These are phyloP conservation scores for Prunus padus DNA, from an alignment of 306 rosid species.

Conservation along the genomic window DNA sequence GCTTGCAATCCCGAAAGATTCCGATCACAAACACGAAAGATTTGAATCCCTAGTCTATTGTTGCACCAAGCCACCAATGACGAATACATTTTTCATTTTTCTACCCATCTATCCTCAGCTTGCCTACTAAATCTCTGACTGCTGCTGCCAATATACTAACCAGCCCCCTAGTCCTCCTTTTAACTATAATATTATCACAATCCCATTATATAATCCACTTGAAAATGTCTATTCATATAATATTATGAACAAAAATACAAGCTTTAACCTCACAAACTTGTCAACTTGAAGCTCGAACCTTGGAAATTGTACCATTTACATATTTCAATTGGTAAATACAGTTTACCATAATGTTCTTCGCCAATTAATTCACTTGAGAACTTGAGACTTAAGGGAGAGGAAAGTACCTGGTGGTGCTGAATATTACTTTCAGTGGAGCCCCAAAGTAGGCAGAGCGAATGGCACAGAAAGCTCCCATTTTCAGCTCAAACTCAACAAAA, in stretches of 20 bases:
- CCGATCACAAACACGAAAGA: neutral
- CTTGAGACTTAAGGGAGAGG: neutral
- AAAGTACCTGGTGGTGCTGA: constrained; percentile 28
- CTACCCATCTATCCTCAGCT: neutral
- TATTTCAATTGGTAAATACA: neutral
- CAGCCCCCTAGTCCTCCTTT: neutral
- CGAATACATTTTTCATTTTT: neutral
- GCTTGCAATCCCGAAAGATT: neutral
- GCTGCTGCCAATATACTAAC: neutral
- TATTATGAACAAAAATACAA: neutral
- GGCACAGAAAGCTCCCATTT: constrained; percentile 30
- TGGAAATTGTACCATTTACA: constrained; percentile 8
- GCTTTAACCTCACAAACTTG: constrained; percentile 14
- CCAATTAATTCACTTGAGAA: too few species aligned
- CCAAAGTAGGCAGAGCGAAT: constrained; percentile 16
- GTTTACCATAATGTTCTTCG: too few species aligned
- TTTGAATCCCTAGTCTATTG: neutral
- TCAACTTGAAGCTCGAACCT: constrained; percentile 7
- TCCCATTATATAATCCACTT: neutral
- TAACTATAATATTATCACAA: neutral
- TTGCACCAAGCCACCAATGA: neutral
- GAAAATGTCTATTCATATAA: neutral
- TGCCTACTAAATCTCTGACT: neutral
- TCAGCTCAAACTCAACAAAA: neutral
- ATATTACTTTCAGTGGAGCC: constrained; percentile 10